Evolutionary conservation across 164 flowering plant species (phyloP), one percentile per base, ranked within the genome.

Genomic region (Tetracentron sinense): DNA sequence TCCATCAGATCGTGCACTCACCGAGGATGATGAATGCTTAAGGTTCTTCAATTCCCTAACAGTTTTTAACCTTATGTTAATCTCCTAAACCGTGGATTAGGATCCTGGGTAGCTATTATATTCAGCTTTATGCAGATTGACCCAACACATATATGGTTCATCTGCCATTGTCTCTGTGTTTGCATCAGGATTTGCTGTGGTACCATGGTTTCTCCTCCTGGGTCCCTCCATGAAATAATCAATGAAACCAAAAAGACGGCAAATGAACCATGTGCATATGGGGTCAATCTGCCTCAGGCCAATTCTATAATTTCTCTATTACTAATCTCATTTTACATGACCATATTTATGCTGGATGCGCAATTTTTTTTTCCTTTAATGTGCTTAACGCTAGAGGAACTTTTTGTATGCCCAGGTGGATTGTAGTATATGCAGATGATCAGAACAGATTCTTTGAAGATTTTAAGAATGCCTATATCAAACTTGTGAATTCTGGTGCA

Each of bases 1-100:
- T 74, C 98, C 96, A 64, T 82, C 97, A 62, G 98, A 93, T 71
- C 92, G 73, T 54, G 89, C 89, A 35, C 89, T 93, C 16, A 80
- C 72, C 50, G 88, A 84, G 56, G 98, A 93, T 66, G 89, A 83
- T 56, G 97, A 89, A 79, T 93, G 97, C 83, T 62, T 81, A 64
- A 87, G 98, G 98, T 93, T 62, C 33, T n/a, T 56, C 25, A n/a
- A n/a, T n/a, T n/a, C n/a, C n/a, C n/a, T n/a, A n/a, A n/a, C n/a
- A n/a, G n/a, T n/a, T n/a, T n/a, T n/a, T n/a, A n/a, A n/a, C n/a
- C n/a, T n/a, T n/a, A n/a, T n/a, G n/a, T n/a, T n/a, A n/a, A n/a
- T n/a, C n/a, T n/a, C n/a, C n/a, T n/a, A n/a, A n/a, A n/a, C n/a
- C n/a, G n/a, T n/a, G n/a, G n/a, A n/a, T n/a, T n/a, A n/a, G n/a